A percentile compares a stretch with the other conserved stretches of the same genome.
Evolutionary conservation across 2,329 filamentous ascomycete genomes (phyloP).

Genomic region (Phyllosticta citriasiana): DNA sequence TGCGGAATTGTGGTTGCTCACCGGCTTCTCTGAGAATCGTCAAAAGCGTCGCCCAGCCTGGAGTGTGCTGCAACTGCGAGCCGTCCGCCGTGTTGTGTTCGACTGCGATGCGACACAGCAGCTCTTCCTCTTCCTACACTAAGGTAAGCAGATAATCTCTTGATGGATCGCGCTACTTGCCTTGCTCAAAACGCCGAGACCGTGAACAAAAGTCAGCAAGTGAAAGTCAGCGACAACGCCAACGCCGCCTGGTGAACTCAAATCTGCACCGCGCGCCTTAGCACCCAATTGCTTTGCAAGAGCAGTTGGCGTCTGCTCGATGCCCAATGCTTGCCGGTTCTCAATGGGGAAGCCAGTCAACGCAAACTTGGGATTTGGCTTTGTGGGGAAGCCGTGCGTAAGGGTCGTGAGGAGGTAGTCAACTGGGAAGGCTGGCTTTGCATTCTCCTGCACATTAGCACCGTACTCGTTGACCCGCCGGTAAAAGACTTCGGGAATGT

Average conservation of each 20-base stretch:
- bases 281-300: slow-evolving; percentile 60
- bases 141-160: slow-evolving; percentile 11
- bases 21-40: slow-evolving; percentile 81
- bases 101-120: slow-evolving; percentile 77
- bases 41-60: slow-evolving; percentile 89
- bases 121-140: slow-evolving; percentile 71
- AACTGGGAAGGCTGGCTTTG: slow-evolving; percentile 90
- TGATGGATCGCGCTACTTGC: slow-evolving; percentile 38
- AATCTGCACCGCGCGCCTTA: slow-evolving; percentile 38
- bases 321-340: slow-evolving; percentile 78
- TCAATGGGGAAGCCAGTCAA: slow-evolving; percentile 71
- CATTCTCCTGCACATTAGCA: slow-evolving; percentile 91
- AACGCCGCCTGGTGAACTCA: slow-evolving; percentile 53
- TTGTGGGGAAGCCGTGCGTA: slow-evolving; percentile 88
- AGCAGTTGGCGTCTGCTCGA: slow-evolving; percentile 67
- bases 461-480: slow-evolving; percentile 93
- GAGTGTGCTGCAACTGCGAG: slow-evolving; percentile 72
- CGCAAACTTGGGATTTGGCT: slow-evolving; percentile 67
- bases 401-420: slow-evolving; percentile 94
- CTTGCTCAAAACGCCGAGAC: slow-evolving; percentile 73
- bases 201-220: slow-evolving; percentile 75
- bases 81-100: slow-evolving; percentile 71
- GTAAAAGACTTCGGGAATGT: slow-evolving; percentile 97
- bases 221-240: slow-evolving; percentile 85
- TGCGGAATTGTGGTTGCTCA: slow-evolving; percentile 60